phyloP scores from a whole-genome alignment of 2,329 filamentous ascomycete genomes.

The Colletotrichum nymphaeae region DNA sequence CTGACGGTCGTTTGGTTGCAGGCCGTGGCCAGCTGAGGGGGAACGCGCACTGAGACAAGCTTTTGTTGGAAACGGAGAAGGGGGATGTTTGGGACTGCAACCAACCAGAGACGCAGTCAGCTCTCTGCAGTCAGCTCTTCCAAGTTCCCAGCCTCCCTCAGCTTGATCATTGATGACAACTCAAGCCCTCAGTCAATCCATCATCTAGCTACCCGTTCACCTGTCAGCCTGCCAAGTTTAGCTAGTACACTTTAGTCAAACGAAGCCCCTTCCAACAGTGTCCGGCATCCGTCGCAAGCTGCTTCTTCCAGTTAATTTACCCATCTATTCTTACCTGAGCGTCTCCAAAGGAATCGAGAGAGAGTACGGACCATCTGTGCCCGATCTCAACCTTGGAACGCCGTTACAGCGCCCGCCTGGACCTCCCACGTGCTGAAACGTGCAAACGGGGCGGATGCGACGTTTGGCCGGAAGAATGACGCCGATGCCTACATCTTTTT shows the following conservation, averaged over 20 bases:
- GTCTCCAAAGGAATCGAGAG: not conserved
- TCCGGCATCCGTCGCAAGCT: not conserved
- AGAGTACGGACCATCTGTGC: constrained; percentile 16
- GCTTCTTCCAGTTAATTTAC: not conserved
- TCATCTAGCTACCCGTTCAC: too few species aligned
- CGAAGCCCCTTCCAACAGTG: not conserved
- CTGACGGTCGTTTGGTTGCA: not conserved
- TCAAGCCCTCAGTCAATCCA: not conserved
- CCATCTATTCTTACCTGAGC: too few species aligned
- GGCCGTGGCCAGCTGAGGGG: not conserved
- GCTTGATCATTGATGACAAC: too few species aligned
- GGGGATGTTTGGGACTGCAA: not conserved
- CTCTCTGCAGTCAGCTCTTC: not conserved
- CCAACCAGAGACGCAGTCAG: not conserved
- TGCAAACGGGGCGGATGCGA: constrained; percentile 27
- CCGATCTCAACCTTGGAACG: constrained; percentile 7
- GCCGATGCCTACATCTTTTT: not conserved
- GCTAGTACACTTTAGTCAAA: not conserved
- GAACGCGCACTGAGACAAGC: constrained; percentile 16
- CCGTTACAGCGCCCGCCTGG: constrained; percentile 28
- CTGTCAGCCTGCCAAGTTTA: not conserved
- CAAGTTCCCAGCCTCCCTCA: not conserved
- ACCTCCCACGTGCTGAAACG: constrained; percentile 31
- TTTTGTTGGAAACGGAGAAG: not conserved
- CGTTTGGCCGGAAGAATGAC: constrained; percentile 13